Percentiles rank a stretch among this genome's conserved stretches.
Conservation (phyloP, 352 stramenopile species). For the Saprolegnia parasitica region DNA sequence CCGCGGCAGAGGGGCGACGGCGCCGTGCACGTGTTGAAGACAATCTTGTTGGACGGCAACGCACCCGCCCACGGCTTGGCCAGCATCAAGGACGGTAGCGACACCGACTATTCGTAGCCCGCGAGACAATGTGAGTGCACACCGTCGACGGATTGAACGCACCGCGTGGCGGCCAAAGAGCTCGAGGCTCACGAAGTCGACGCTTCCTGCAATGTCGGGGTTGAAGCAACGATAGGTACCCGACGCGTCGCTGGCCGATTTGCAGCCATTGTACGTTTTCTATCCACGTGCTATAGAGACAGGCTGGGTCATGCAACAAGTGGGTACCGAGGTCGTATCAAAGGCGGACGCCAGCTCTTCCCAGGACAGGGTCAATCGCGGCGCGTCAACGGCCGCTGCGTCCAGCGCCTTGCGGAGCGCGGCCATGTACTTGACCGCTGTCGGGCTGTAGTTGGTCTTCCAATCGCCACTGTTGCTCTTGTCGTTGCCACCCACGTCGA, state of each 20-base stretch:
- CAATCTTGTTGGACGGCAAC: background rate
- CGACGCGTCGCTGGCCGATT: background rate
- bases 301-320: too few species aligned
- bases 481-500: conserved; percentile 3
- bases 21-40: background rate
- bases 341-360: conserved; percentile 5
- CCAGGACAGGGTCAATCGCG: conserved; percentile 4
- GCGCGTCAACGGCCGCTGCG: background rate
- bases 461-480: background rate
- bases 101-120: background rate
- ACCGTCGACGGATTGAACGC: background rate
- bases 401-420: conserved; percentile 5
- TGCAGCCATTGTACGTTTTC: background rate
- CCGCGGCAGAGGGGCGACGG: background rate
- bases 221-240: conserved; percentile 1
- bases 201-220: background rate
- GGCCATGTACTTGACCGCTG: conserved; percentile 1
- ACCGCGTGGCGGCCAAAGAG: background rate
- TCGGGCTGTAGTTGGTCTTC: background rate
- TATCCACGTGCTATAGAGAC: too few species aligned
- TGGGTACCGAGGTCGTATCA: background rate
- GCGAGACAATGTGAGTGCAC: too few species aligned
- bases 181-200: conserved; percentile 2
- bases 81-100: background rate
- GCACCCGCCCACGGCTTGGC: background rate